Base-by-base conservation (phyloP, 1,139 yeast species). In the Entelexis paramagnoliae region DNA sequence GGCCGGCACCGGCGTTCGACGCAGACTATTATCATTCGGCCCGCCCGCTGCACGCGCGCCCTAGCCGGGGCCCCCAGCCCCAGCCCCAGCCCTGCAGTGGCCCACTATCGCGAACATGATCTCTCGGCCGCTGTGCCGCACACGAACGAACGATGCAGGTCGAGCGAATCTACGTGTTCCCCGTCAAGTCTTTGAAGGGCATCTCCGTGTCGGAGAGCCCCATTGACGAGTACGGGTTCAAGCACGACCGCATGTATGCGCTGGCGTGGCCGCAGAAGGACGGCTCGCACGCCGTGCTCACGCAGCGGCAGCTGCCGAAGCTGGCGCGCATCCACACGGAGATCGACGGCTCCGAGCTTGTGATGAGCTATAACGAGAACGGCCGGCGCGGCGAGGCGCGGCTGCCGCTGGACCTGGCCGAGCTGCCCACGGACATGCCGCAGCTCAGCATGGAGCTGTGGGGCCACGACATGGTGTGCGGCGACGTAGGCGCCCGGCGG, bases 141-240 rank as follows among this genome's bases (percentile, higher is more conserved):
- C n/a, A n/a, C n/a, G n/a, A n/a, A n/a, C n/a, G n/a, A 10, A 7
- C 28, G 6, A 46, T 46, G 45, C 28, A 41, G 26, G 22, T 51
- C 17, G 29, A 44, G 45, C 26, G 51, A n/a, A 28, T 50, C 5
- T 26, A 60, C 35, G 61, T 73, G 4, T 70, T 66, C 53, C 77
- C 77, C 0, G 65, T 73, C 54, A 73, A 73, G 55, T 69, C 75
- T 0, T 65, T 68, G 7, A 60, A 68, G 1, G 73, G 72, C 14
- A 51, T 73, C 24, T 58, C 60, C n/a, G 66, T 70, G 13, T 51
- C 62, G 1, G 60, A 64, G 48, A 67, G 72, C 64, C 66, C 64
- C 29, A 56, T 73, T 26, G 68, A 66, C 52, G 63, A 62, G 46
- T 59, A 63, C 55, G 78, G 78, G 1, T 64, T 74, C 52, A 67